Evolutionary conservation across 1,284 basidiomycete genomes (phyloP).

Genomic region (Cerioporus squamosus): DNA sequence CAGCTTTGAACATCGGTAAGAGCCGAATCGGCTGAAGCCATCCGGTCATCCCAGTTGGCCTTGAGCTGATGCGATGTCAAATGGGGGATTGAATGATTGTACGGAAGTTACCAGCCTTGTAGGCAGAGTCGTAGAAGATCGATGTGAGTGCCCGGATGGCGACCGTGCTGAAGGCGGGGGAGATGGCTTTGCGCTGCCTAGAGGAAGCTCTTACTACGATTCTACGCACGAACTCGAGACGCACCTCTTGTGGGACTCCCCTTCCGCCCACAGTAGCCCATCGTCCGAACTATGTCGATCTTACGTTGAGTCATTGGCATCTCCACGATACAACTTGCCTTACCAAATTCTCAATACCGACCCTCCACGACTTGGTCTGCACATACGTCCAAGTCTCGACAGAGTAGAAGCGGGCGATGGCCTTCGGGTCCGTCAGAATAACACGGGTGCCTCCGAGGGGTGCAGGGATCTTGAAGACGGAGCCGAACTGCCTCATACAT

Average conservation of each 20-base stretch:
- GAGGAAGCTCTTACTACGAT: not conserved
- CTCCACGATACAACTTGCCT: conserved; percentile 15
- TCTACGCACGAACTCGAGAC: not conserved
- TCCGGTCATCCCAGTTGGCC: conserved; percentile 50
- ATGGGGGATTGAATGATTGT: too few species aligned
- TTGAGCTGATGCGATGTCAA: conserved; percentile 42
- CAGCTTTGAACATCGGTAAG: conserved; percentile 57
- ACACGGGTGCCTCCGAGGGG: conserved; percentile 45
- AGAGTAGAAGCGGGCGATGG: conserved; percentile 53
- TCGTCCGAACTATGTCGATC: conserved; percentile 48
- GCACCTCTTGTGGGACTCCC: conserved; percentile 49
- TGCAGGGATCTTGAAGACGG: conserved; percentile 46
- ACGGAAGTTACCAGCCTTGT: too few species aligned
- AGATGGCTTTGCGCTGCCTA: conserved; percentile 47
- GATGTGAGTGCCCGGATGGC: conserved; percentile 41
- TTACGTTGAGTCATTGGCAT: too few species aligned
- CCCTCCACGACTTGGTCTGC: conserved; percentile 32
- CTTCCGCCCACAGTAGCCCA: conserved; percentile 54
- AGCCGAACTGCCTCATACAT: conserved; percentile 48
- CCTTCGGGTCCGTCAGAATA: conserved; percentile 58
- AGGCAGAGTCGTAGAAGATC: conserved; percentile 47
- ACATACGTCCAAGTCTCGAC: conserved; percentile 55
- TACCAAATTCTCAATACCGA: conserved; percentile 48
- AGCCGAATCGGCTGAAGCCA: conserved; percentile 41
- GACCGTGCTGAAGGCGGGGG: conserved; percentile 45